Conservation (phyloP, 2,329 filamentous ascomycete species). For the Dactylellina drechsleri region DNA sequence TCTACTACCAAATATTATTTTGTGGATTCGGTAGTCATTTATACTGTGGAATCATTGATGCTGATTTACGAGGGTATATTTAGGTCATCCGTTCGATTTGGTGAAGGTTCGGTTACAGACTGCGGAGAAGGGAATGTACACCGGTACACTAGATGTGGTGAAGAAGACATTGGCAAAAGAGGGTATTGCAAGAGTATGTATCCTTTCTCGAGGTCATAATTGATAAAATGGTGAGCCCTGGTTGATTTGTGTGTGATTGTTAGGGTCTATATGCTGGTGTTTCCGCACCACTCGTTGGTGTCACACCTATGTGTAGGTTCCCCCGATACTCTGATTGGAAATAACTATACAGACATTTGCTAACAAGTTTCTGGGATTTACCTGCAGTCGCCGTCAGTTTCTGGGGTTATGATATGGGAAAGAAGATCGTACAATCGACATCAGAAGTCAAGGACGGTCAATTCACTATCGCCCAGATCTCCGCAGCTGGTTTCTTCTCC, state of each 20-base stretch:
- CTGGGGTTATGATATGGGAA: slow-evolving; percentile 95
- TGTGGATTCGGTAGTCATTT: too few species aligned
- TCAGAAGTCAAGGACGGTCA: slow-evolving; percentile 73
- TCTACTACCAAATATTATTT: neutral
- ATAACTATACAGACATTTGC: too few species aligned
- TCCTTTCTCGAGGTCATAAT: neutral
- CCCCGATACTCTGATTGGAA: neutral
- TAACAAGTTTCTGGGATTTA: neutral
- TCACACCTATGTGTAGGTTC: slow-evolving; percentile 96
- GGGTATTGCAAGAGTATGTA: slow-evolving; percentile 72
- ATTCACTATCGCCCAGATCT: slow-evolving; percentile 86
- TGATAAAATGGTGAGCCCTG: too few species aligned
- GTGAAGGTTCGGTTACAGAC: slow-evolving; percentile 98
- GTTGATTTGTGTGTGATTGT: neutral
- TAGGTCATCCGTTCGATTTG: slow-evolving; percentile 90
- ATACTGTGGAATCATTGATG: neutral
- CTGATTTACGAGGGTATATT: slow-evolving; percentile 47
- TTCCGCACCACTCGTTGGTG: slow-evolving; percentile 89
- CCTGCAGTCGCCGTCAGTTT: slow-evolving; percentile 73
- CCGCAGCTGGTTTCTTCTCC: slow-evolving; percentile 94
- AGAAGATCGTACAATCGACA: slow-evolving; percentile 79
- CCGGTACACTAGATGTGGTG: slow-evolving; percentile 88
- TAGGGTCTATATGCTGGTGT: slow-evolving; percentile 96
- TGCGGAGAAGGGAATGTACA: slow-evolving; percentile 91
- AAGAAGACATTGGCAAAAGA: slow-evolving; percentile 86